phyloP scores from a whole-genome alignment of 805 yeast genomes.

The Zygosaccharomyces rouxii region DNA sequence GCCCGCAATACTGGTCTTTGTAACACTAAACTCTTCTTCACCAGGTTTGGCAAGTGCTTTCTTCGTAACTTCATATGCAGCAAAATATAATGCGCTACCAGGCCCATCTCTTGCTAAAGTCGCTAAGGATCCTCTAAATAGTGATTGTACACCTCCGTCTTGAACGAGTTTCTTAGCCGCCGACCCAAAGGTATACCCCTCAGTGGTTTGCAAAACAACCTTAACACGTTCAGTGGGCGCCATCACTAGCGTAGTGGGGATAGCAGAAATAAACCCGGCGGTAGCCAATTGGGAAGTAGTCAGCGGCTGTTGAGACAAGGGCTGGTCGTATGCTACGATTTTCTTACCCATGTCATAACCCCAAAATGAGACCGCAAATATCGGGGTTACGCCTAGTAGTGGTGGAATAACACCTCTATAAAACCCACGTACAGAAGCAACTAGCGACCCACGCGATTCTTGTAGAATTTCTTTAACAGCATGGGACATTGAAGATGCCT shows the following conservation, averaged over 20 bases:
- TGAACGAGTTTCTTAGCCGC: slow-evolving; percentile 64
- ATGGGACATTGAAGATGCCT: slow-evolving; percentile 55
- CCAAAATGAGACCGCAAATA: slow-evolving; percentile 98
- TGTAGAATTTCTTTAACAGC: slow-evolving; percentile 68
- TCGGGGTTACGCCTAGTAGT: slow-evolving; percentile 93
- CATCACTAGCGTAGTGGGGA: slow-evolving; percentile 94
- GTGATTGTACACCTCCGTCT: slow-evolving; percentile 77
- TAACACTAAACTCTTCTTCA: slow-evolving; percentile 56
- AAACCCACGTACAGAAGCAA: slow-evolving; percentile 49
- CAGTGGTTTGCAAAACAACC: slow-evolving; percentile 83
- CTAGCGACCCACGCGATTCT: slow-evolving; percentile 54
- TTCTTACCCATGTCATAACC: slow-evolving; percentile 93
- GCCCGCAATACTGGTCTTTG: slow-evolving; percentile 83
- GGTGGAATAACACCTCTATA: slow-evolving; percentile 96
- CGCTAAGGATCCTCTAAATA: slow-evolving; percentile 87
- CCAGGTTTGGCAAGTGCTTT: slow-evolving; percentile 49
- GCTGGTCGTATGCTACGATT: slow-evolving; percentile 44
- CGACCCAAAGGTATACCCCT: slow-evolving; percentile 31
- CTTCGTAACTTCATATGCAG: slow-evolving; percentile 84
- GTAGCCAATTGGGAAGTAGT: slow-evolving; percentile 69
- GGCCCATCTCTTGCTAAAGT: slow-evolving; percentile 97
- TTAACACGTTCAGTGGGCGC: slow-evolving; percentile 96
- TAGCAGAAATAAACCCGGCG: slow-evolving; percentile 92
- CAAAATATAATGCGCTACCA: slow-evolving; percentile 92
- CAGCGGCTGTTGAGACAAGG: slow-evolving; percentile 31